phyloP scores from a whole-genome alignment of 2,329 filamentous ascomycete species.

The Botrytis pseudocinerea region DNA sequence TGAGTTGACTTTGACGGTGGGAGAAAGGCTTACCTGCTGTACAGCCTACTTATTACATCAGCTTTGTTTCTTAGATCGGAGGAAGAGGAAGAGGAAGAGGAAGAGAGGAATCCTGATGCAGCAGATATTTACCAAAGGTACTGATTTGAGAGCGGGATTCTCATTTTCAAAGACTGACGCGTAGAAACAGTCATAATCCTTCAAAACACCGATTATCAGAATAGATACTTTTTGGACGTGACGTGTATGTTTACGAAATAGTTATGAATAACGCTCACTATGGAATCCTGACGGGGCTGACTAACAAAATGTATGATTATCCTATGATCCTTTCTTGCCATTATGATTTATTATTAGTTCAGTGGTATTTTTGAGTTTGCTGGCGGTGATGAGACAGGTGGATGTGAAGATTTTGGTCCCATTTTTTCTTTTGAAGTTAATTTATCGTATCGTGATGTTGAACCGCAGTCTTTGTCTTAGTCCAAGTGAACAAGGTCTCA shows the following conservation, averaged over 20 bases:
- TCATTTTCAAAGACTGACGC: conserved; percentile 82
- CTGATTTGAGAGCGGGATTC: conserved; percentile 68
- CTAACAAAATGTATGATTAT: conserved; percentile 31
- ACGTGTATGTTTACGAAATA: conserved; percentile 14
- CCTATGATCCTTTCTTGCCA: conserved; percentile 27
- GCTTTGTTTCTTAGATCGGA: conserved; percentile 21
- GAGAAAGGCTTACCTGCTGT: conserved; percentile 36
- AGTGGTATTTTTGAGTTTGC: neutral
- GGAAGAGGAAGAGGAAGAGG: neutral
- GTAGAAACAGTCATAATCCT: conserved; percentile 93
- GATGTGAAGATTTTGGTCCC: neutral
- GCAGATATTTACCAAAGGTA: conserved; percentile 68
- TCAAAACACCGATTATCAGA: neutral
- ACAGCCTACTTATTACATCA: conserved; percentile 37
- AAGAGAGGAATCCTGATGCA: conserved; percentile 45
- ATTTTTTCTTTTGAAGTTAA: neutral
- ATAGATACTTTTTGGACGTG: conserved; percentile 1
- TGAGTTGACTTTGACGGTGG: neutral
- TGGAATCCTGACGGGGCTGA: conserved; percentile 12
- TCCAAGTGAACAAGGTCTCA: neutral
- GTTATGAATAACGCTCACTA: neutral
- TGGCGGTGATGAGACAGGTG: neutral
- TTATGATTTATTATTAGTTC: conserved; percentile 6
- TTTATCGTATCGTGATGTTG: neutral
- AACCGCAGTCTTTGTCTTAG: neutral